Base-by-base conservation (phyloP, 228 moss, liverwort and hornwort species). In the Sphagnum fallax region DNA sequence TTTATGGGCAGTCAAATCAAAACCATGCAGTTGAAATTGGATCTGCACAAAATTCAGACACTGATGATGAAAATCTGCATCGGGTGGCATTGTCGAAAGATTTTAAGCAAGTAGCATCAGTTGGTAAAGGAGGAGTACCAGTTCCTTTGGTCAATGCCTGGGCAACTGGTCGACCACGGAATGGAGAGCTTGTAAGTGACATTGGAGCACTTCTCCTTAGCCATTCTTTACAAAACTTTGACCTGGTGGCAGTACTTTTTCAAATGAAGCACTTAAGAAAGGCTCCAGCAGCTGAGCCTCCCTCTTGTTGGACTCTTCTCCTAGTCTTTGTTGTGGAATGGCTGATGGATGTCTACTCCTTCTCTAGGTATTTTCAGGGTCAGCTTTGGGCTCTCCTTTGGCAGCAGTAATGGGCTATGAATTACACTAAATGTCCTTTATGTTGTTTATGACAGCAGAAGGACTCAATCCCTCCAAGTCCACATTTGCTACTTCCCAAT, bases 81-180 rank as follows among this genome's bases (percentile, higher is more conserved):
- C 80, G 75, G 63, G 62, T 74, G 58, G 51, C 68, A 59, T 32
- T 53, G 67, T 52, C 72, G 62, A 80, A 77, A 72, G 79, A 80
- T 48, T 61, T 75, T 50, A 83, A 67, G 52, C 71, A 70, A 75
- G 72, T 72, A 18, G 75, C 66, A 60, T 62, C 83, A 52, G 72
- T 69, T 77, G 70, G 72, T 72, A 71, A 74, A 2, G 74, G 64
- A 67, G 71, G 71, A 65, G 79, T 69, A 49, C 15, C 62, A 53
- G 70, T 68, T 48, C 83, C 80, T 66, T 74, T 83, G 57, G 67
- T 69, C 48, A 83, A 83, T 77, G 80, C 83, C 63, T 83, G 83
- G 83, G 53, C 83, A 53, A 76, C 74, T 55, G 83, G 83, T 59
- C 83, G 80, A 47, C 62, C 74, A 47, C 80, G 77, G 63, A 83